Conservation (phyloP, 768 basidiomycete genomes). For the Dendrothele bispora region DNA sequence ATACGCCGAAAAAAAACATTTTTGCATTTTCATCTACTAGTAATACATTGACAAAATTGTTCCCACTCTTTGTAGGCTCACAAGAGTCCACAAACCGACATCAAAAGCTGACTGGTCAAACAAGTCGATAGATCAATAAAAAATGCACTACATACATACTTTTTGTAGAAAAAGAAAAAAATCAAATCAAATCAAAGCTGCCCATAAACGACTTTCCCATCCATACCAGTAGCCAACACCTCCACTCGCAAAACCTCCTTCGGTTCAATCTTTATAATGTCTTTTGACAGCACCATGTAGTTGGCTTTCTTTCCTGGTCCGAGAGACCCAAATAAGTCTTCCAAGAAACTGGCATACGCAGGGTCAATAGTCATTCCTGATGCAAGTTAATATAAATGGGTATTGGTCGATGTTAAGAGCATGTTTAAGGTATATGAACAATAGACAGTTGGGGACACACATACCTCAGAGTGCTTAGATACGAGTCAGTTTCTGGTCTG, state of each 20-base stretch:
- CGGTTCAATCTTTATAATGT: constrained; percentile 80
- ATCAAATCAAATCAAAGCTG: constrained; percentile 10
- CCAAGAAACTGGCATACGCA: constrained; percentile 84
- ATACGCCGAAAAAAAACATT: too few relatives aligned
- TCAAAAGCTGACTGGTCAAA: too few relatives aligned
- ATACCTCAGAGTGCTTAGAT: constrained; percentile 73
- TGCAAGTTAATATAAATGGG: too few relatives aligned
- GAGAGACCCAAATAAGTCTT: constrained; percentile 69
- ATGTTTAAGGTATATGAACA: background rate
- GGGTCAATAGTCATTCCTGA: constrained; percentile 84
- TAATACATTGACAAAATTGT: too few relatives aligned
- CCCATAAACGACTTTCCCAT: constrained; percentile 57
- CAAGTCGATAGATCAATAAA: too few relatives aligned
- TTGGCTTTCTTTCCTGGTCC: constrained; percentile 79
- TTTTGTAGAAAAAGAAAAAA: too few relatives aligned
- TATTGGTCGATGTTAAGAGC: too few relatives aligned
- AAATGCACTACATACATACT: too few relatives aligned
- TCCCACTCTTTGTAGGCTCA: too few relatives aligned
- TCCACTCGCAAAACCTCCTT: constrained; percentile 66
- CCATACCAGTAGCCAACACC: constrained; percentile 76
- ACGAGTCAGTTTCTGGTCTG: constrained; percentile 73
- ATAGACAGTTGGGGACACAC: background rate
- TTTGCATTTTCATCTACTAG: too few relatives aligned
- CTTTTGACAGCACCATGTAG: constrained; percentile 77
- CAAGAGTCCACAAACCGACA: too few relatives aligned